phyloP scores from a whole-genome alignment of 345 rosid genomes.

The Eucalyptus victrix region DNA sequence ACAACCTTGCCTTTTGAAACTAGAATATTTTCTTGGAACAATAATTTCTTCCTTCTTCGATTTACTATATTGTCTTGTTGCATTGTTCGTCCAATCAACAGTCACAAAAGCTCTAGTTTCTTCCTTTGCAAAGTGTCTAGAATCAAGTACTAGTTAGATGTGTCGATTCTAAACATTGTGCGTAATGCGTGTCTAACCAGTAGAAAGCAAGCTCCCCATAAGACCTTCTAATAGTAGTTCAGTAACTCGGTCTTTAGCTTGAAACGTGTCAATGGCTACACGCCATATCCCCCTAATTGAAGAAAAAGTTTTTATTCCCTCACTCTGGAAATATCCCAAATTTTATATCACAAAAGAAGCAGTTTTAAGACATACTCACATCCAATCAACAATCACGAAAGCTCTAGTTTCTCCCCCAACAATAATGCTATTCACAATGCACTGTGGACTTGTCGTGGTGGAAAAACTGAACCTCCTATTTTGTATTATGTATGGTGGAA shows the following conservation, averaged over 20 bases:
- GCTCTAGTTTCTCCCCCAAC: background rate
- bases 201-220: accelerated
- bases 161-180: too few species aligned
- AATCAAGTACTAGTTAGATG: too few species aligned
- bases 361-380: too few species aligned
- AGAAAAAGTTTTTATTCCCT: too few species aligned
- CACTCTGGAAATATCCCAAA: accelerated
- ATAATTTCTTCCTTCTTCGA: background rate
- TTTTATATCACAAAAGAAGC: too few species aligned
- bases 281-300: accelerated
- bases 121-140: background rate
- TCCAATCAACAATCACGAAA: background rate
- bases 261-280: accelerated
- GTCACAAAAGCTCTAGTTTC: background rate
- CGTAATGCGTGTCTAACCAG: accelerated
- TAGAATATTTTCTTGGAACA: background rate
- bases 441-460: background rate
- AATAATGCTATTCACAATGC: background rate
- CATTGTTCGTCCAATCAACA: background rate
- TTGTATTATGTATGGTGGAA: background rate
- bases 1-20: background rate
- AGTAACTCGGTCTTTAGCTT: accelerated
- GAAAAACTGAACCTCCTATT: background rate
- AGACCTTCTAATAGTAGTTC: accelerated
- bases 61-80: background rate